Base-by-base conservation (phyloP, 2,329 filamentous ascomycete species). In the Aspergillus cejpii region DNA sequence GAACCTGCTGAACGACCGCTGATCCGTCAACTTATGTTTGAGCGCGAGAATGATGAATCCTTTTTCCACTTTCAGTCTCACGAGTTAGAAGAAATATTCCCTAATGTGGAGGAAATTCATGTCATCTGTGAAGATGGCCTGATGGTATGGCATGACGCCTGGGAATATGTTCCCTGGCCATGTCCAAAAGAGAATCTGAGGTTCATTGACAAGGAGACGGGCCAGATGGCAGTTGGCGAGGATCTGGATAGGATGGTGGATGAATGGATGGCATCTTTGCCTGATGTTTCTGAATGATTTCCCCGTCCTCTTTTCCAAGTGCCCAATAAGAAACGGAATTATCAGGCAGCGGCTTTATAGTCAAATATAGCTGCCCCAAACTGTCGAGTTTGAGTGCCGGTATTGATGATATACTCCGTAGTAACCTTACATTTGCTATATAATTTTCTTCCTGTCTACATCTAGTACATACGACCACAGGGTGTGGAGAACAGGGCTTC, bases 231-330 rank as follows among this genome's bases (percentile, higher is more conserved):
- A 6, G 21, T 27, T 12, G 39, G 40, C 2, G 40, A 15, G 28
- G 29, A 42, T 5, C 14, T 42, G 29, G 40, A 42, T 36, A 58
- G 38, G 23, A 51, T 50, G 28, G n/a, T 3, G 5, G 28, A 14
- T 14, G 27, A n/a, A 28, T n/a, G 27, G 27, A 3, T n/a, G 27
- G 27, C 27, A 26, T 11, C 24, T 26, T 4, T 26, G 24, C 3
- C 24, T 14, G 3, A n/a, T 14, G 27, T 12, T 28, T 11, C 27
- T 28, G 3, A 28, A 28, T 28, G 3, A 28, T 28, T 28, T n/a
- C n/a, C n/a, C n/a, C n/a, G n/a, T n/a, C n/a, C n/a, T n/a, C n/a
- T n/a, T n/a, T n/a, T n/a, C n/a, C n/a, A n/a, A n/a, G n/a, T n/a
- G n/a, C n/a, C n/a, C n/a, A n/a, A n/a, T n/a, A n/a, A n/a, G n/a